phyloP scores from a whole-genome alignment of 1,139 yeast genomes.

The Pneumocystis sp. region DNA sequence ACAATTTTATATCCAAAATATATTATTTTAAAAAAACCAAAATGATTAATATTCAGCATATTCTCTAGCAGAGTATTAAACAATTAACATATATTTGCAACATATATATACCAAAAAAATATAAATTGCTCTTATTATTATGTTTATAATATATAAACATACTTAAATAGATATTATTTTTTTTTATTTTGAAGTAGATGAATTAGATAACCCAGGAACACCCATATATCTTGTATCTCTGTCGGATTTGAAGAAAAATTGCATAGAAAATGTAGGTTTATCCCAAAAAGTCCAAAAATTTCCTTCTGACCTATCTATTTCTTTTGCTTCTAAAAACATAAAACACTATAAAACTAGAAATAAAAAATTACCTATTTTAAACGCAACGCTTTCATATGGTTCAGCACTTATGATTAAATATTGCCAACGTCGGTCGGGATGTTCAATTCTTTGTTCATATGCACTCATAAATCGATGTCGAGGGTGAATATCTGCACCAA shows the following conservation, averaged over 20 bases:
- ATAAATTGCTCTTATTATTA: neutral
- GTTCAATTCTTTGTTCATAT: conserved; percentile 45
- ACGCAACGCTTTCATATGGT: conserved; percentile 64
- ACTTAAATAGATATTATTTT: neutral
- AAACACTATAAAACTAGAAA: neutral
- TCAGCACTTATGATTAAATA: conserved; percentile 67
- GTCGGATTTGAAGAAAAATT: conserved; percentile 37
- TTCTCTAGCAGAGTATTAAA: too few species aligned
- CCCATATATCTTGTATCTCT: conserved; percentile 13
- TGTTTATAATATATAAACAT: neutral
- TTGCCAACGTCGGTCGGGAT: conserved; percentile 34
- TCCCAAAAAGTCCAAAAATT: conserved; percentile 59
- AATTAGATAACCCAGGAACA: conserved; percentile 8
- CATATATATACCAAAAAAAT: neutral
- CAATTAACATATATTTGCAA: too few species aligned
- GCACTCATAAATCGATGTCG: conserved; percentile 58
- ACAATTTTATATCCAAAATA: too few species aligned
- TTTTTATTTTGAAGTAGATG: neutral
- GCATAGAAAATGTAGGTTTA: conserved; percentile 52
- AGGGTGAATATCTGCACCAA: conserved; percentile 36
- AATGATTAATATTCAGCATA: too few species aligned
- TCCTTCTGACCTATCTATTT: conserved; percentile 36
- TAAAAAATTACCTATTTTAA: conserved; percentile 35
- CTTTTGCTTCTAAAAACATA: conserved; percentile 28
- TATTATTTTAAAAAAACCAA: too few species aligned